Evolutionary conservation across 2,329 filamentous ascomycete species (phyloP), one percentile per base, ranked within the genome.

Genomic region (Calonectria multiphialidica): DNA sequence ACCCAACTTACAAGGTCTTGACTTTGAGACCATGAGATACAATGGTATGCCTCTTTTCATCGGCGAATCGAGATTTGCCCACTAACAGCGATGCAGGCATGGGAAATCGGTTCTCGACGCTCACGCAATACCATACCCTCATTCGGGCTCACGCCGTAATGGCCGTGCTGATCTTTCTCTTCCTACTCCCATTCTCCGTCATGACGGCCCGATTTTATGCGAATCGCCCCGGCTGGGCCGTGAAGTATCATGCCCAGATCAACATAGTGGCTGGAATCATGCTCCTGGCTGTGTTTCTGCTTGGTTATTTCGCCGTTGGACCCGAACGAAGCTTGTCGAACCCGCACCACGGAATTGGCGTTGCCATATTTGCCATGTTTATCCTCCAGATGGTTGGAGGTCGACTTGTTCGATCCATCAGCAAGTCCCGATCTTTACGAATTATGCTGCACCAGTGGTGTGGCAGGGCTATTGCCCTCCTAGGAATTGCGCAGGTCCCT

Each of bases 401-500:
- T 3, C 89, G 90, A 65, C 84, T 94, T 47, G 90, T 95, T 45
- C 86, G 84, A 68, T 84, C 87, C 69, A 87, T 90, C 64, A 84
- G 83, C 47, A 86, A 86, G 63, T 84, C 86, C 37, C 87, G 86
- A 63, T 88, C 88, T 21, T 79, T 90, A 16, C 85, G 89, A 23
- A 83, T 88, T 44, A 88, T 94, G 88, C 83, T 98, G 49, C 97
- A 99, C 84, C 94, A 96, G 81, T 98, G 97, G 95, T 85, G 94
- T 21, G 97, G 97, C 21, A 89, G 96, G 70, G 86, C 90, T 0
- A 91, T 96, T 78, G 93, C 94, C 3, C 84, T 98, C 21, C 87
- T 99, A 5, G 97, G 95, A 0, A 92, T 98, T 75, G 90, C 93
- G 4, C 97, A 99, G 81, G 91, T 99, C 13, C 94, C 97, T 0